Conservation (phyloP, 805 yeast species). For the Zygosaccharomyces rouxii region DNA sequence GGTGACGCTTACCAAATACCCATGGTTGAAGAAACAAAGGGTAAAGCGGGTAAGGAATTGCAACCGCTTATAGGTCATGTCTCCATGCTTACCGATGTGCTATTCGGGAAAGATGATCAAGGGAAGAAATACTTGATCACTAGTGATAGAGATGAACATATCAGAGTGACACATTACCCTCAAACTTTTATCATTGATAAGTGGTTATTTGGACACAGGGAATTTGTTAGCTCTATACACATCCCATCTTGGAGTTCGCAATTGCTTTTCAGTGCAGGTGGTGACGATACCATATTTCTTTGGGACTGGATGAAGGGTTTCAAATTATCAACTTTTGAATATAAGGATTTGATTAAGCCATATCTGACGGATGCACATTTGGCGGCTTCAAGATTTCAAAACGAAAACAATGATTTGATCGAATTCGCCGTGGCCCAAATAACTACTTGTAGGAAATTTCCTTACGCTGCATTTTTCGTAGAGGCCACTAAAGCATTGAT, state of each 20-base stretch:
- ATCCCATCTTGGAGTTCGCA: conserved; percentile 48
- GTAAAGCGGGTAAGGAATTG: conserved; percentile 39
- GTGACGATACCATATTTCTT: conserved; percentile 65
- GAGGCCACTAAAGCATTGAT: conserved; percentile 49
- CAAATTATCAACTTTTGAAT: conserved; percentile 46
- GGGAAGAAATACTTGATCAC: conserved; percentile 57
- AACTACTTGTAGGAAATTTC: conserved; percentile 32
- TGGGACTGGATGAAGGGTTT: conserved; percentile 75
- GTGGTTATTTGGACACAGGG: conserved; percentile 82
- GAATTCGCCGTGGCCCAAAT: conserved; percentile 53
- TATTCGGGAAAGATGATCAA: conserved; percentile 16
- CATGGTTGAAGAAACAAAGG: conserved; percentile 37
- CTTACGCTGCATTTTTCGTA: conserved; percentile 42
- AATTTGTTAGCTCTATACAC: conserved; percentile 68
- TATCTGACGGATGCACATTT: conserved; percentile 52
- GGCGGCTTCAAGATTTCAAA: conserved; percentile 62
- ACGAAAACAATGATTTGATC: conserved; percentile 42
- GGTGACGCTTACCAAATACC: conserved; percentile 83
- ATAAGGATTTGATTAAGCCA: conserved; percentile 40
- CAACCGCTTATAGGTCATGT: conserved; percentile 91
- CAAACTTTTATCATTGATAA: conserved; percentile 70
- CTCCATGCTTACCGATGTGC: conserved; percentile 84
- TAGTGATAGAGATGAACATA: conserved; percentile 95
- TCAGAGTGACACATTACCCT: conserved; percentile 78
- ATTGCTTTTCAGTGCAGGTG: conserved; percentile 80